Conservation (phyloP, 306 rosid genomes). For the Vigna radiata region DNA sequence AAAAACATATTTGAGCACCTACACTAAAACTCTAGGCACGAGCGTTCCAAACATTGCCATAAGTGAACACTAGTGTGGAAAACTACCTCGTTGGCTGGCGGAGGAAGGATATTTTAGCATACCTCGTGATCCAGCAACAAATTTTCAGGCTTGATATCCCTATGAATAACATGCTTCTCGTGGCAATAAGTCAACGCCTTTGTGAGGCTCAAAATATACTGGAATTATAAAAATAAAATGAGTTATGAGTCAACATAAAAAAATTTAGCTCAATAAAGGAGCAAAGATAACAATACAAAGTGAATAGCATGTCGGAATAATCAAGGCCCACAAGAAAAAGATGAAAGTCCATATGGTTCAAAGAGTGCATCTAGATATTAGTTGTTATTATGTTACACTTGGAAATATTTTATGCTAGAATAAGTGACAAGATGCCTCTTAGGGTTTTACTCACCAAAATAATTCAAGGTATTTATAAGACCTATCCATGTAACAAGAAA, state of each 20-base stretch:
- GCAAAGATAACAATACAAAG: neutral
- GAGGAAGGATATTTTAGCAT: slow-evolving; percentile 25
- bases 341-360: too few species aligned
- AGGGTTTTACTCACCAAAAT: too few species aligned
- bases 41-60: neutral
- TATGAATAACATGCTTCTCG: slow-evolving; percentile 86
- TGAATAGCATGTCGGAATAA: too few species aligned
- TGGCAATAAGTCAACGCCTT: slow-evolving; percentile 84
- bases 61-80: slow-evolving; percentile 9
- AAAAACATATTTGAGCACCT: neutral
- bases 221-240: slow-evolving; percentile 34
- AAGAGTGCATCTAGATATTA: too few species aligned
- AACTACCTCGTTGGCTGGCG: slow-evolving; percentile 1
- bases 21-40: neutral
- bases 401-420: too few species aligned
- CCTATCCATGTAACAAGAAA: too few species aligned
- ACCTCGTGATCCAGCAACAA: slow-evolving; percentile 88
- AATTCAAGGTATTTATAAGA: too few species aligned
- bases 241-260: slow-evolving; percentile 14
- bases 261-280: neutral
- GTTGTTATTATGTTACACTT: too few species aligned
- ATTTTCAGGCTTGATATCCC: slow-evolving; percentile 93
- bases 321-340: too few species aligned
- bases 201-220: slow-evolving; percentile 80
- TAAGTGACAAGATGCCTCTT: too few species aligned